Evolutionary conservation across 2,329 filamentous ascomycete genomes (phyloP), one percentile per base, ranked within the genome.

Genomic region (Leptosphaerulina australis): DNA sequence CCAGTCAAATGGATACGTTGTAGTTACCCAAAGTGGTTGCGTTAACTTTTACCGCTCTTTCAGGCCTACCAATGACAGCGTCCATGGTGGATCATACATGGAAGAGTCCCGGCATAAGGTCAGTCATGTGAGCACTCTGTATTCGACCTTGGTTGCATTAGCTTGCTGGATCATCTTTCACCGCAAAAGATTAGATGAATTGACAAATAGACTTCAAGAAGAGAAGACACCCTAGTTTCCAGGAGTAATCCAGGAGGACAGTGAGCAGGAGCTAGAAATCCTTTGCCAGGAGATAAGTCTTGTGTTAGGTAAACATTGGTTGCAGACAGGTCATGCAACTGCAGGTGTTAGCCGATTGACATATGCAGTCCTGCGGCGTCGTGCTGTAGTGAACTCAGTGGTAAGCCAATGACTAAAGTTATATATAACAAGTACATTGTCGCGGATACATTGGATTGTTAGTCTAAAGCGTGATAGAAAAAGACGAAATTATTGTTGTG

Each of bases 121-220:
- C 47, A 52, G 54, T 65, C 65, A 68, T 60, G 50, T 66, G 64
- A 55, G 45, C 53, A 41, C 41, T 59, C 50, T 59, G 55, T 58
- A 50, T 26, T 26, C 44, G 58, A 55, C 39, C 33, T 46, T 31
- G 20, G 24, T 36, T 36, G 24, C 26, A 20, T 37, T 37, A 31
- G 41, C 31, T 36, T 33, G 55, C 40, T 53, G 55, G 58, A 59
- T 57, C 36, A 50, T 46, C 39, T 47, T 50, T 50, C 44, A 56
- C 62, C 64, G 63, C 58, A 51, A 51, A 40, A 37, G 33, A 56
- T 58, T 22, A 43, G 46, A 37, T 35, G 52, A 44, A 47, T 55
- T 44, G 55, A 49, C 54, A 51, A 10, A 26, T 39, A 9, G 39
- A 35, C 24, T n/a, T 20, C n/a, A 44, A 30, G 50, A 41, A 53